Base-by-base conservation (phyloP, 768 basidiomycete genomes). In the Lyophyllum semitale region DNA sequence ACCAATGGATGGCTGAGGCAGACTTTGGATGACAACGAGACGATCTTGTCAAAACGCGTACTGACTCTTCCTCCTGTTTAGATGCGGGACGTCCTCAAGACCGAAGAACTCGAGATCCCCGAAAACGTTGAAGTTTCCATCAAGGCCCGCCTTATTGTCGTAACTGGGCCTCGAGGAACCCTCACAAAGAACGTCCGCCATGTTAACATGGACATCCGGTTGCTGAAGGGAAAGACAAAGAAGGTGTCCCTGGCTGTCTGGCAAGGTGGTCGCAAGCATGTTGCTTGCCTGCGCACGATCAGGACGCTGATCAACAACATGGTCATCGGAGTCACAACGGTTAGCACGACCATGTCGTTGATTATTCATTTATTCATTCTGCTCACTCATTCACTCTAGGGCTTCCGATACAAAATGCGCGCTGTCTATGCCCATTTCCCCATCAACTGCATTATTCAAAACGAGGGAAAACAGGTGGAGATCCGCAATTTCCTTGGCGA, bases 361-460 rank as follows among this genome's bases (percentile, higher is more conserved):
- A 8, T 44, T 3, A 22, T 8, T 17, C 32, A 8, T 44, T 3
- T 32, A 30, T 15, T 38, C 7, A 27, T 20, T n/a, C 15, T 13
- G 42, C 35, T 54, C 44, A 54, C 42, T 49, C 35, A 43, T 30
- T 33, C 18, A 41, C 50, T 40, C n/a, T 63, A 95, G 95, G 97
- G 97, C 59, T 99, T 98, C 87, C 86, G 87, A 66, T 99, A 99
- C 85, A 99, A 98, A 89, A 98, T 99, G 96, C 93, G 95, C 65
- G 84, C 94, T 25, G 97, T 99, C 49, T 99, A 98, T 70, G 97
- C 97, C 65, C 97, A 99, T 81, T 99, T 99, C 82, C 97, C 97
- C 58, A 97, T 99, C 83, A 99, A 99, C 81, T 89, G 89, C 71
- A 96, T 97, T 72, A 92, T 96, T 66, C 87, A 91, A 71, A 85